A percentile compares a stretch with the other conserved stretches of the same genome.
Conservation (phyloP, 75 land plant species). For the Ceratopteris richardii region DNA sequence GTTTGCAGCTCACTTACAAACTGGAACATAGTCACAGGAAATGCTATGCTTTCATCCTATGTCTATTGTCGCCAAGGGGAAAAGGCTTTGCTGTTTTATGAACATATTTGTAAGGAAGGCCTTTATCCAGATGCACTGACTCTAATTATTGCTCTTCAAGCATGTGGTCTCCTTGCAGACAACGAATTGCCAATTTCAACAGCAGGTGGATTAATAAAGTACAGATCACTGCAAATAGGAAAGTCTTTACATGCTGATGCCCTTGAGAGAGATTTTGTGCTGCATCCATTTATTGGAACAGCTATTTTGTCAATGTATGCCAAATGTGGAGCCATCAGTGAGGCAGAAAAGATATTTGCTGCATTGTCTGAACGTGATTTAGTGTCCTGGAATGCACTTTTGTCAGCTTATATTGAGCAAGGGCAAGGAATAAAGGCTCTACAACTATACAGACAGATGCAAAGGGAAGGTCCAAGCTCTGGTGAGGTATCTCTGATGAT, state of each 20-base stretch:
- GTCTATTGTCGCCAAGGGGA: conserved; percentile 19
- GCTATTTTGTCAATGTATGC: conserved; percentile 11
- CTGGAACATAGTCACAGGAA: conserved; percentile 34
- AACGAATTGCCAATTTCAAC: background rate
- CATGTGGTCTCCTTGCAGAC: background rate
- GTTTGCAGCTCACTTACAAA: conserved; percentile 15
- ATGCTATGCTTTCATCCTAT: conserved; percentile 24
- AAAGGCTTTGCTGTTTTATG: conserved; percentile 26
- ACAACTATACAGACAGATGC: conserved; percentile 4
- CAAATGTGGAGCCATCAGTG: conserved; percentile 6
- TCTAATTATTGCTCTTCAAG: conserved; percentile 15
- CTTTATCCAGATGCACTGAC: conserved; percentile 22
- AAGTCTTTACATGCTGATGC: background rate
- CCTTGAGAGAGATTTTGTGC: background rate
- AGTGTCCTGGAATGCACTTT: conserved; percentile 3
- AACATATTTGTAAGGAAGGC: conserved; percentile 12
- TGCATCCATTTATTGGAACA: background rate
- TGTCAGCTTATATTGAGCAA: conserved; percentile 7
- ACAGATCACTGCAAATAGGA: background rate
- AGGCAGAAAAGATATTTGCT: background rate
- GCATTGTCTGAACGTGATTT: background rate
- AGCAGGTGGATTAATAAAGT: background rate
- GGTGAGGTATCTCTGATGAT: background rate
- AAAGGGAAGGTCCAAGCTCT: background rate
- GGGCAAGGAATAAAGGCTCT: background rate